Evolutionary conservation across 306 rosid genomes (phyloP).

Genomic region (Corylus avellana): DNA sequence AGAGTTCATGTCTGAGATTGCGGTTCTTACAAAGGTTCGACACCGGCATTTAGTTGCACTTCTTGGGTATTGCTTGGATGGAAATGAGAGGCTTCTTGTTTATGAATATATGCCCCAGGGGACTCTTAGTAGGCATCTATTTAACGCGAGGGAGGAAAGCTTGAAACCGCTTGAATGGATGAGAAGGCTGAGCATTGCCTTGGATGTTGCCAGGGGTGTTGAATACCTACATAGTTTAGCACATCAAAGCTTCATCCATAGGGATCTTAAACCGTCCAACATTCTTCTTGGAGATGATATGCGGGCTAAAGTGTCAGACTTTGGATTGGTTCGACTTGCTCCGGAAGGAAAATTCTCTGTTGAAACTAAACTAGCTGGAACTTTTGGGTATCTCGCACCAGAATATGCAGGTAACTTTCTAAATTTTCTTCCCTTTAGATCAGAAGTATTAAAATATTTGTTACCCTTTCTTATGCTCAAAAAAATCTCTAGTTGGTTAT

Average conservation of each 20-base stretch:
- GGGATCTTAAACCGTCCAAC: slow-evolving; percentile 94
- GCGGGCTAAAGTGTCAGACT: slow-evolving; percentile 90
- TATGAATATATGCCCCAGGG: slow-evolving; percentile 93
- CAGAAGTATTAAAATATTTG: not conserved
- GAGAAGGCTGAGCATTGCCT: slow-evolving; percentile 69
- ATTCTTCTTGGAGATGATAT: slow-evolving; percentile 88
- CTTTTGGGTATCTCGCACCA: slow-evolving; percentile 94
- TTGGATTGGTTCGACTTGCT: slow-evolving; percentile 93
- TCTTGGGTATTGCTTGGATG: slow-evolving; percentile 90
- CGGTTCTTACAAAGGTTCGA: slow-evolving; percentile 83
- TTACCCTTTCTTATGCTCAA: not conserved
- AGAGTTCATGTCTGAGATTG: slow-evolving; percentile 82
- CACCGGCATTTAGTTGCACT: slow-evolving; percentile 85
- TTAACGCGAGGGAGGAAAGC: slow-evolving; percentile 58
- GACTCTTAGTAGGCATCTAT: slow-evolving; percentile 60
- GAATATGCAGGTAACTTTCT: slow-evolving; percentile 75
- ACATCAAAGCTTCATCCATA: slow-evolving; percentile 79
- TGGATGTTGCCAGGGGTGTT: slow-evolving; percentile 94
- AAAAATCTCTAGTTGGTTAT: not conserved
- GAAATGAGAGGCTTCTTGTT: slow-evolving; percentile 82
- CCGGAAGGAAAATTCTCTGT: slow-evolving; percentile 85
- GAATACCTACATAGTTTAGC: slow-evolving; percentile 84
- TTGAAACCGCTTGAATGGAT: slow-evolving; percentile 78
- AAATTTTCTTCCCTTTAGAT: not conserved
- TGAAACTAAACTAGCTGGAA: slow-evolving; percentile 85